Evolutionary conservation across 768 basidiomycete species (phyloP), one percentile per base, ranked within the genome.

Genomic region (Xerocomellus dryophilus): DNA sequence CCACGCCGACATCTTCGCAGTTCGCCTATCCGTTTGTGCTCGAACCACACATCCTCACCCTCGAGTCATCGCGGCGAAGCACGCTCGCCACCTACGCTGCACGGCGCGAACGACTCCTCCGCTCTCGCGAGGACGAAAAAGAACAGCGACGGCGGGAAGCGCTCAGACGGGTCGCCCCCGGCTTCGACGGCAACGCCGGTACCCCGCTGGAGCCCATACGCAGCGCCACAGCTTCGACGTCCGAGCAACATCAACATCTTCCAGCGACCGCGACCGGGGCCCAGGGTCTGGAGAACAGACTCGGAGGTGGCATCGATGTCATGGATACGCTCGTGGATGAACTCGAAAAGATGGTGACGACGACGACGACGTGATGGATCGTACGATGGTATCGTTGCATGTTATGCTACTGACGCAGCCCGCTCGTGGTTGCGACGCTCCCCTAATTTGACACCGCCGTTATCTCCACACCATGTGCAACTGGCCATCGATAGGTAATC

Each of bases 1-100:
- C 55, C 36, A 43, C 40, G 39, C 49, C 48, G 27, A 58, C 43
- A 10, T 31, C 2, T 41, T 15, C 40, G 6, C 67, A 98, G 95
- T 97, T 98, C 63, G 96, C 90, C 40, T 98, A 98, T 65, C 95
- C 96, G 2, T 98, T 93, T 76, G 88, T 93, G 4, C 81, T 98
- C 47, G 96, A 98, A 65, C 81, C 85, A 0, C 94, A 96, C 66
- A 77, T 93, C 59, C 70, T 95, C 48, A 81, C 83, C 2, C 72
- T 91, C 38, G 90, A 90, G 65, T 83, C 88, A 0, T 79, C 90
- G 0, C 85, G 91, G 2, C 78, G 85, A 43, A 72, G 77, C 4
- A 85, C 86, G 1, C 78, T 91, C 35, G 78, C 85, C 0, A 77
- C 86, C 1, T 81, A 90, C 56, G 72, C 80, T 3, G 76, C 83